Conservation (phyloP, 306 rosid species). For the Sicyos edulis region DNA sequence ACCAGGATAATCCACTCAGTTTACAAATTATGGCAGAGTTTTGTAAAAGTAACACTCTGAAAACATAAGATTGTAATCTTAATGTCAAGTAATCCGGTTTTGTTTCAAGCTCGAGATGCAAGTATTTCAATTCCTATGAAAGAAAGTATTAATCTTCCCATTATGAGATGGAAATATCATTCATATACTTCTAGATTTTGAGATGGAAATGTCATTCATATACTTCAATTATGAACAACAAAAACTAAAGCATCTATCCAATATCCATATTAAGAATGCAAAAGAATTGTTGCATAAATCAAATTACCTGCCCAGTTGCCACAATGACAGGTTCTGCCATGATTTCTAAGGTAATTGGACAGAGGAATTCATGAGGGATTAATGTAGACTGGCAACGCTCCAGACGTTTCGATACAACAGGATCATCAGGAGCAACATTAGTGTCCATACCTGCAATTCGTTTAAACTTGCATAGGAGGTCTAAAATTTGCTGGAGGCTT, state of each 20-base stretch:
- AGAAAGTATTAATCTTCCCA: neutral
- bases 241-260: neutral
- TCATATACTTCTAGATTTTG: neutral
- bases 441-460: slow-evolving; percentile 52
- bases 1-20: slow-evolving; percentile 25
- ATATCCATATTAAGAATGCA: neutral
- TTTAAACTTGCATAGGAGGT: slow-evolving; percentile 55
- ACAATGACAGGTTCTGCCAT: slow-evolving; percentile 89
- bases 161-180: no score
- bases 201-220: neutral
- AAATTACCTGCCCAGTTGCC: slow-evolving; percentile 77
- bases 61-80: slow-evolving; percentile 12
- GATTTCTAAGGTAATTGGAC: slow-evolving; percentile 79
- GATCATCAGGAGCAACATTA: slow-evolving; percentile 38
- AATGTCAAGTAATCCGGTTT: slow-evolving; percentile 1
- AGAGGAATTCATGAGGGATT: slow-evolving; percentile 85
- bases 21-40: slow-evolving; percentile 20
- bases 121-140: neutral
- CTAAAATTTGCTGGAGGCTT: slow-evolving; percentile 44
- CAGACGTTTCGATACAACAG: slow-evolving; percentile 36
- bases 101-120: neutral
- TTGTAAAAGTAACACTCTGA: slow-evolving; percentile 5
- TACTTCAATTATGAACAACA: neutral
- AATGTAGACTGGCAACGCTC: slow-evolving; percentile 43
- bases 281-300: neutral